These are phyloP conservation scores for Mycena leptocephala DNA, from an alignment of 768 basidiomycete species.

Conservation along the genomic window DNA sequence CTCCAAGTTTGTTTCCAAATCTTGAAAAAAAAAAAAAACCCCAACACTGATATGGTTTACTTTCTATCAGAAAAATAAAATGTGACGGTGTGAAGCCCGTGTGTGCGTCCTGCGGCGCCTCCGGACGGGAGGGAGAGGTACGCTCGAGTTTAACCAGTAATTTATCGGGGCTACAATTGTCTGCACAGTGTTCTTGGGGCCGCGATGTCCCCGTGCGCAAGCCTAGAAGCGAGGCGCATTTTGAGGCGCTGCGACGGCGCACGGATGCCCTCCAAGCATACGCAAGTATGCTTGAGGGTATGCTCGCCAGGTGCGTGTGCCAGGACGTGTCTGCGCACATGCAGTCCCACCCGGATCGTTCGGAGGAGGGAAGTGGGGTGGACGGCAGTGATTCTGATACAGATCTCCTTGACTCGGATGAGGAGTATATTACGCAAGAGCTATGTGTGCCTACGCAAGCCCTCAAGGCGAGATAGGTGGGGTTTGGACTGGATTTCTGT, in stretches of 20 bases:
- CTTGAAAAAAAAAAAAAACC: background rate
- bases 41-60: no score
- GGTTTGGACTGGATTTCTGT: background rate
- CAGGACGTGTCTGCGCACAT: slow-evolving; percentile 27
- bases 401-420: slow-evolving; percentile 24
- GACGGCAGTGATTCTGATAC: slow-evolving; percentile 17
- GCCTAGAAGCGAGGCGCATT: slow-evolving; percentile 32
- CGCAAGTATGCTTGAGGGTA: slow-evolving; percentile 13
- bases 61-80: slow-evolving; percentile 29
- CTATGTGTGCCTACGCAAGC: slow-evolving; percentile 23
- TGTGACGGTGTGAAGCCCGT: slow-evolving; percentile 36
- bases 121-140: slow-evolving; percentile 26
- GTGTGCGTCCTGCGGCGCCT: slow-evolving; percentile 29
- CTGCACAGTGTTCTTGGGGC: slow-evolving; percentile 32
- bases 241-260: slow-evolving; percentile 32
- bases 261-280: slow-evolving; percentile 25
- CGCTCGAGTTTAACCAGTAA: background rate
- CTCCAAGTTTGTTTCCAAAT: background rate
- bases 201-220: slow-evolving; percentile 2
- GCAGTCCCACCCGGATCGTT: slow-evolving; percentile 21
- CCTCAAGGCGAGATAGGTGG: slow-evolving; percentile 28
- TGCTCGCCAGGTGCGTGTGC: slow-evolving; percentile 26
- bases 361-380: background rate
- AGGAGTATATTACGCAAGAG: slow-evolving; percentile 33
- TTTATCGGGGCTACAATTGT: background rate